Conservation (phyloP, 2,329 filamentous ascomycete genomes). For the Fusarium hostae region DNA sequence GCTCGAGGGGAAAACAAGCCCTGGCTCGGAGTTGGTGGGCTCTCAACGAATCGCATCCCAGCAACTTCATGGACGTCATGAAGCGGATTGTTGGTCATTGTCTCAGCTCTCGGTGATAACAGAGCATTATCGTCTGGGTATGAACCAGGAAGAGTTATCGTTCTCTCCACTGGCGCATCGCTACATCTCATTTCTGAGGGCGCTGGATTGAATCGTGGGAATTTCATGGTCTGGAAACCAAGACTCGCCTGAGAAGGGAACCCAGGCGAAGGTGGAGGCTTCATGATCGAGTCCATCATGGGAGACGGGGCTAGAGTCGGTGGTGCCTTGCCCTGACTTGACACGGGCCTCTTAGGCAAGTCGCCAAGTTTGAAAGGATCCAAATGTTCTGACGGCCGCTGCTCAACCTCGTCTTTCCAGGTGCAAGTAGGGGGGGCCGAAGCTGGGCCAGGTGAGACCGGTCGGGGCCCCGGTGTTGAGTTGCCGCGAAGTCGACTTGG, state of each 20-base stretch:
- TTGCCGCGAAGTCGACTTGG: conserved; percentile 62
- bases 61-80: conserved; percentile 58
- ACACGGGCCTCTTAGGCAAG: conserved; percentile 51
- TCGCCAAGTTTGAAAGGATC: conserved; percentile 37
- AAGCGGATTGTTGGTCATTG: conserved; percentile 77
- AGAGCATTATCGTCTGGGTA: conserved; percentile 64
- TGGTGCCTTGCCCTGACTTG: conserved; percentile 42
- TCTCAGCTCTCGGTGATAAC: conserved; percentile 77
- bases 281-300: conserved; percentile 44
- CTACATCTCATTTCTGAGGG: conserved; percentile 27
- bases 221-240: conserved; percentile 55
- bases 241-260: conserved; percentile 54
- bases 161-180: conserved; percentile 46
- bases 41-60: conserved; percentile 64
- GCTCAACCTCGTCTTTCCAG: conserved; percentile 63
- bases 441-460: conserved; percentile 70
- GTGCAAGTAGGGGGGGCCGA: conserved; percentile 73
- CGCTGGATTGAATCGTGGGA: conserved; percentile 39
- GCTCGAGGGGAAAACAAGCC: conserved; percentile 65
- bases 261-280: conserved; percentile 59
- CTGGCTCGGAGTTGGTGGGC: conserved; percentile 62
- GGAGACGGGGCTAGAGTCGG: conserved; percentile 22
- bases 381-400: conserved; percentile 45
- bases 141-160: conserved; percentile 50
- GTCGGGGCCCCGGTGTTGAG: conserved; percentile 62